phyloP scores from a whole-genome alignment of 306 rosid genomes.

The Begonia peltatifolia region DNA sequence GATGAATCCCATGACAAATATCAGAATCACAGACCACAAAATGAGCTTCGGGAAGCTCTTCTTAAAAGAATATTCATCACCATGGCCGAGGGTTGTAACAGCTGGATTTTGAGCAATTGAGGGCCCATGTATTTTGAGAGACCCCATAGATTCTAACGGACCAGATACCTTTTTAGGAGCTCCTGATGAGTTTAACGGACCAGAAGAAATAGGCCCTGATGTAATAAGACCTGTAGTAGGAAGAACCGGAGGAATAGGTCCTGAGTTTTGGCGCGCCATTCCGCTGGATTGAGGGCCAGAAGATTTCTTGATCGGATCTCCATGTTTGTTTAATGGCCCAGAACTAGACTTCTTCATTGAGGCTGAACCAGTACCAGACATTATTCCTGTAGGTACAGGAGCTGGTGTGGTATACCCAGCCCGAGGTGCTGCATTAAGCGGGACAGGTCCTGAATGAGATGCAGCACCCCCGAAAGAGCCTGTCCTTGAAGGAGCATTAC shows the following conservation, averaged over 20 bases:
- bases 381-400: conserved; percentile 41
- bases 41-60: conserved; percentile 78
- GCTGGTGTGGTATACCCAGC: conserved; percentile 53
- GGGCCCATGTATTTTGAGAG: conserved; percentile 40
- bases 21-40: conserved; percentile 77
- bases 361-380: conserved; percentile 50
- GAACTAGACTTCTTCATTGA: conserved; percentile 72
- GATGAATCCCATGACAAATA: conserved; percentile 81
- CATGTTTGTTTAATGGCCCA: conserved; percentile 80
- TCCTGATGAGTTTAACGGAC: conserved; percentile 76
- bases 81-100: conserved; percentile 54
- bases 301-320: conserved; percentile 80
- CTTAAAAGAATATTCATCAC: conserved; percentile 68
- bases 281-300: conserved; percentile 94
- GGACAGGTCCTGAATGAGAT: conserved; percentile 79
- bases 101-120: conserved; percentile 50
- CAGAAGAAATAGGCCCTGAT: conserved; percentile 84
- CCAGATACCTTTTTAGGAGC: conserved; percentile 91
- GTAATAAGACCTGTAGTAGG: conserved; percentile 84
- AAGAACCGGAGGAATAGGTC: conserved; percentile 75
- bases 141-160: conserved; percentile 63
- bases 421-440: conserved; percentile 57
- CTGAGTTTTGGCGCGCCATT: conserved; percentile 81
- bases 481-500: conserved; percentile 58
- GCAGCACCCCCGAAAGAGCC: conserved; percentile 84